Evolutionary conservation across 2,329 filamentous ascomycete species (phyloP), one percentile per base, ranked within the genome.

Genomic region (Botrytis deweyae): DNA sequence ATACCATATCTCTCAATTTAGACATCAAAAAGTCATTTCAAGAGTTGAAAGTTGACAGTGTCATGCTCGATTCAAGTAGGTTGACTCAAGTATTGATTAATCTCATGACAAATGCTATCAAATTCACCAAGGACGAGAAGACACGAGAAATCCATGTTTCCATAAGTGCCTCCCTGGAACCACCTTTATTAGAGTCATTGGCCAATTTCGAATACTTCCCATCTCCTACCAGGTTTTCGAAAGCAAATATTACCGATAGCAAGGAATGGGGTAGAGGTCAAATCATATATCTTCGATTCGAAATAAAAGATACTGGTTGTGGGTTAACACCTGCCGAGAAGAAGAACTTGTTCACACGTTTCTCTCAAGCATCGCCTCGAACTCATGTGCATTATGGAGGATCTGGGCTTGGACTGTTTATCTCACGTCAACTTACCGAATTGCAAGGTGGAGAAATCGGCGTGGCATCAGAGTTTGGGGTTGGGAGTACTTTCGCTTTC

Each of bases 41-140:
- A 9, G 82, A 86, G 1, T 83, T 91, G 2, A 83, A 83, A 0
- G 84, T 92, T 46, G 88, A 91, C 55, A 93, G 89, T 85, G 88
- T 94, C 5, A 83, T 86, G 52, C 82, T 94, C 38, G 93, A 95
- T 80, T 91, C 93, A 0, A 92, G 90, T 22, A 87, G 93, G 33
- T 89, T 95, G 67, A 88, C 92, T 69, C 93, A 95, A 81, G 91
- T 95, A 0, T 84, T 95, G 4, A 94, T 95, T 80, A 95, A 95
- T 78, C 86, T 95, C 1, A 88, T 93, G 16, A 93, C 92, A 10
- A 95, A 95, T 78, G 92, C 92, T 0, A 90, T 95, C 81, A 95
- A 95, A 78, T 95, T 95, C 79, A 95, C 93, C 1, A 90, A 89
- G 46, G 86, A 86, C 0, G 88, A 90, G 25, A 85, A 86, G 22